phyloP scores from a whole-genome alignment of 1,284 basidiomycete species.

The Earliella scabrosa region DNA sequence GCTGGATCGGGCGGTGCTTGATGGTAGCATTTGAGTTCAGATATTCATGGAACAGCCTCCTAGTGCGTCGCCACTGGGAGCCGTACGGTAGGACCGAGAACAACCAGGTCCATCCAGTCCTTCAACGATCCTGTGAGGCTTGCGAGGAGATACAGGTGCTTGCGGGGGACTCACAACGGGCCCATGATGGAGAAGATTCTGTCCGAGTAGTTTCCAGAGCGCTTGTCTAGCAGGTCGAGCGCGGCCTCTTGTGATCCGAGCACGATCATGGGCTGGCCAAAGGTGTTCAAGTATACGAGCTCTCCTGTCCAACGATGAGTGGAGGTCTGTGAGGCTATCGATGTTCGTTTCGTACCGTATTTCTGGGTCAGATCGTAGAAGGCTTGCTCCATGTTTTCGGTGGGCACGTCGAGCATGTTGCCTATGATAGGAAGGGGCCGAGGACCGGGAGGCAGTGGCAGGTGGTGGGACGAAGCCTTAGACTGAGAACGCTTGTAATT shows the following conservation, averaged over 20 bases:
- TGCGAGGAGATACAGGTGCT: no score
- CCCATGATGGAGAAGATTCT: conserved; percentile 8
- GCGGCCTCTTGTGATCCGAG: conserved; percentile 26
- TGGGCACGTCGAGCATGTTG: conserved; percentile 1
- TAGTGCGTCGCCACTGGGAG: conserved; percentile 6
- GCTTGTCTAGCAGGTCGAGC: conserved; percentile 44
- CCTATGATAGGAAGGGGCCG: conserved; percentile 2
- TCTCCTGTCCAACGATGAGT: conserved; percentile 6
- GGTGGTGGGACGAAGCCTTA: background rate
- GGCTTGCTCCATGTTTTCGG: background rate
- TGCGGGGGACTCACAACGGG: conserved; percentile 2
- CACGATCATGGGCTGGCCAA: conserved; percentile 12
- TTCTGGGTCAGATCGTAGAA: background rate
- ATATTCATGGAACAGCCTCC: conserved; percentile 14
- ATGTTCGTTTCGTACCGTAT: conserved; percentile 6
- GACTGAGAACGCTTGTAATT: background rate
- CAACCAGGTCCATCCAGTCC: conserved; percentile 9
- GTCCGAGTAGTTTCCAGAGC: conserved; percentile 33
- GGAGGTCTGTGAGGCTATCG: no score
- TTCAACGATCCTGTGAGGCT: background rate
- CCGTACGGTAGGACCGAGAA: conserved; percentile 6
- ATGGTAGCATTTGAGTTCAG: conserved; percentile 3
- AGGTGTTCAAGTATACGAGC: conserved; percentile 12
- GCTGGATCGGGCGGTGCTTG: conserved; percentile 6
- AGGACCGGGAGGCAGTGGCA: conserved; percentile 6